A percentile compares a stretch with the other conserved stretches of the same genome.
Evolutionary conservation across 805 yeast species (phyloP).

Genomic region (Kodamaea hsintzibuensis): DNA sequence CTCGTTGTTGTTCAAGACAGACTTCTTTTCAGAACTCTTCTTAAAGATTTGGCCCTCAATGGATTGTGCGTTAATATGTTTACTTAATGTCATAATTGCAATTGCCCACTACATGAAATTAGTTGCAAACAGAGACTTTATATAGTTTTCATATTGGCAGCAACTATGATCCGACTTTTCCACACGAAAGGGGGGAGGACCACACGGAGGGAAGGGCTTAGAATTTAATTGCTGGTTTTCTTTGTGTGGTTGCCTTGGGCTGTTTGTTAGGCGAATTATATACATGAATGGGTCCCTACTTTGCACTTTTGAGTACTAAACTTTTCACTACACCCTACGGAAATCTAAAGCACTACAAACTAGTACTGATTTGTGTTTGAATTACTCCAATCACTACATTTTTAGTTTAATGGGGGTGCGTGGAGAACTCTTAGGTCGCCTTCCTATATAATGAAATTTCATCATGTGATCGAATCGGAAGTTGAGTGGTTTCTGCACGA

Average conservation of each 20-base stretch:
- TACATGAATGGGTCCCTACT: too few species aligned
- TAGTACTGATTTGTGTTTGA: too few species aligned
- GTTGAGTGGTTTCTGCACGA: too few species aligned
- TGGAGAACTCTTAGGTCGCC: too few species aligned
- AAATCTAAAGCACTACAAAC: too few species aligned
- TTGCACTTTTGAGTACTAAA: too few species aligned
- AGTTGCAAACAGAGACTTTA: not conserved
- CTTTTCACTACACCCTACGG: too few species aligned
- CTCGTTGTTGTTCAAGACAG: conserved; percentile 25
- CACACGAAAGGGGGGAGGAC: not conserved
- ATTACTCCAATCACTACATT: too few species aligned
- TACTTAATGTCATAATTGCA: conserved; percentile 42
- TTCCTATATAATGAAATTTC: too few species aligned
- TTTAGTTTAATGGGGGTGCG: too few species aligned
- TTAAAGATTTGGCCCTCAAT: conserved; percentile 37
- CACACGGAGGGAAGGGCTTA: not conserved
- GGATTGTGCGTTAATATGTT: conserved; percentile 46
- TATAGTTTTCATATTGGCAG: not conserved
- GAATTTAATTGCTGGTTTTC: not conserved
- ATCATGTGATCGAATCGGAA: too few species aligned
- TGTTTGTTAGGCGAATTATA: not conserved
- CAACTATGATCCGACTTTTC: not conserved
- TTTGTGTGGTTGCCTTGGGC: not conserved
- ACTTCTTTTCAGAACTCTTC: conserved; percentile 21
- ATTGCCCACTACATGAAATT: not conserved